These are phyloP conservation scores for Tricholomella constricta DNA, from an alignment of 768 basidiomycete genomes.

Conservation along the genomic window DNA sequence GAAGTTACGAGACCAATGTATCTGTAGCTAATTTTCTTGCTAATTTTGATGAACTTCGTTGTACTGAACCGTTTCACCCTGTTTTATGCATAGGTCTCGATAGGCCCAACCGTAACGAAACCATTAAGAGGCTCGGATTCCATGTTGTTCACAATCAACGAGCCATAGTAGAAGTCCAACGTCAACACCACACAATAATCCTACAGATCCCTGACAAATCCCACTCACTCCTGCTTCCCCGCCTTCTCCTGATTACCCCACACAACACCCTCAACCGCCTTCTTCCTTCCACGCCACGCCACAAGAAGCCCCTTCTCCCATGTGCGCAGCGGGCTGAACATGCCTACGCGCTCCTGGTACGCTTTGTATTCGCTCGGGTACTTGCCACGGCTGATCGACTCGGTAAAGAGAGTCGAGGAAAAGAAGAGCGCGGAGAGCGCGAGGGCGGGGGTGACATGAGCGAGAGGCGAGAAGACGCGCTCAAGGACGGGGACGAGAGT, in stretches of 20 bases:
- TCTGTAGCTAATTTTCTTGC: too few relatives aligned
- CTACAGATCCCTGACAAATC: background rate
- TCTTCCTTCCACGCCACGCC: slow-evolving; percentile 21
- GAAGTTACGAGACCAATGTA: too few relatives aligned
- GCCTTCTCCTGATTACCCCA: slow-evolving; percentile 27
- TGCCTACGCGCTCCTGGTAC: slow-evolving; percentile 78
- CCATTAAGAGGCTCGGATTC: slow-evolving; percentile 66
- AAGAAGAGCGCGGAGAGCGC: slow-evolving; percentile 72
- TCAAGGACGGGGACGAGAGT: slow-evolving; percentile 23
- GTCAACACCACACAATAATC: background rate
- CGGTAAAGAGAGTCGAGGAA: slow-evolving; percentile 78
- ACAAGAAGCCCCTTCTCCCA: slow-evolving; percentile 25
- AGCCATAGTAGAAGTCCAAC: too few relatives aligned
- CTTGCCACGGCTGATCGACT: slow-evolving; percentile 75
- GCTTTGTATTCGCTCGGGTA: slow-evolving; percentile 69
- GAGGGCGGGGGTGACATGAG: slow-evolving; percentile 53
- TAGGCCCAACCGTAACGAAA: slow-evolving; percentile 59
- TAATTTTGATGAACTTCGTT: too few relatives aligned
- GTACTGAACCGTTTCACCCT: background rate
- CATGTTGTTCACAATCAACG: slow-evolving; percentile 64
- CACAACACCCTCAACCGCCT: slow-evolving; percentile 22
- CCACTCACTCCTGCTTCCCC: slow-evolving; percentile 16
- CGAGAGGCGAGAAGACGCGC: slow-evolving; percentile 28
- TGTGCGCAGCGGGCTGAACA: slow-evolving; percentile 61
- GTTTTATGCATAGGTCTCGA: slow-evolving; percentile 12